phyloP scores from a whole-genome alignment of 192 early-diverging fungal species.

The Geranomyces michiganensis region DNA sequence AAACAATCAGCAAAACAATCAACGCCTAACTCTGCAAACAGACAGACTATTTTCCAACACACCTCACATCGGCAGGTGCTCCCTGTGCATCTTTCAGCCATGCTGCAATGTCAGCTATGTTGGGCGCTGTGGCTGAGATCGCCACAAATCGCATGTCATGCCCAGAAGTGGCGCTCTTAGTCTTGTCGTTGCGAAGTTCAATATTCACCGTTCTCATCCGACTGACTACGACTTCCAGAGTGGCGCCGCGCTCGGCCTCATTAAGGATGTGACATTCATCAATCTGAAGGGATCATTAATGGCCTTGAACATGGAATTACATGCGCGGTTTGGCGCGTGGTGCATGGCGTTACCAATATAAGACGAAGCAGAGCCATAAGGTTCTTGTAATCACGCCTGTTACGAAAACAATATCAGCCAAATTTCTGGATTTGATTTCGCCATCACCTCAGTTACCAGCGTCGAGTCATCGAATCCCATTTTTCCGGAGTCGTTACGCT shows the following conservation, averaged over 20 bases:
- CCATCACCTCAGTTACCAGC: slow-evolving; percentile 41
- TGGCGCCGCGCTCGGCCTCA: slow-evolving; percentile 64
- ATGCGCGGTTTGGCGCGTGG: too few relatives aligned
- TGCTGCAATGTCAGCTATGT: slow-evolving; percentile 66
- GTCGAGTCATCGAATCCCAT: slow-evolving; percentile 73
- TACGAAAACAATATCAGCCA: too few relatives aligned
- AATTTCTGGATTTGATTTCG: background rate
- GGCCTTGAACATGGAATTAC: background rate
- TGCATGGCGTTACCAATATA: slow-evolving; percentile 24
- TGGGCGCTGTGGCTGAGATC: slow-evolving; percentile 71
- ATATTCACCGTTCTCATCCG: slow-evolving; percentile 46
- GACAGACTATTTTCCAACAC: too few relatives aligned
- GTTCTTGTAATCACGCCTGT: slow-evolving; percentile 43
- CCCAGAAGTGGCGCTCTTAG: background rate
- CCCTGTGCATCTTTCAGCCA: slow-evolving; percentile 56
- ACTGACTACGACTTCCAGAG: slow-evolving; percentile 70
- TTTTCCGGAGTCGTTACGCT: slow-evolving; percentile 79
- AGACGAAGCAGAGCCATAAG: slow-evolving; percentile 38
- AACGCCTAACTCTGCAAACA: background rate
- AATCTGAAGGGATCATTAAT: slow-evolving; percentile 39
- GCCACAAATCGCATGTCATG: slow-evolving; percentile 58
- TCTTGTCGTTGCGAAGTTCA: slow-evolving; percentile 32
- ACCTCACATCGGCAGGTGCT: slow-evolving; percentile 23
- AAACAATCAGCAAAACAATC: background rate
- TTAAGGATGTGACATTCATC: slow-evolving; percentile 79